These are phyloP conservation scores for Claviceps purpurea DNA, from an alignment of 2,329 filamentous ascomycete genomes.

Conservation along the genomic window DNA sequence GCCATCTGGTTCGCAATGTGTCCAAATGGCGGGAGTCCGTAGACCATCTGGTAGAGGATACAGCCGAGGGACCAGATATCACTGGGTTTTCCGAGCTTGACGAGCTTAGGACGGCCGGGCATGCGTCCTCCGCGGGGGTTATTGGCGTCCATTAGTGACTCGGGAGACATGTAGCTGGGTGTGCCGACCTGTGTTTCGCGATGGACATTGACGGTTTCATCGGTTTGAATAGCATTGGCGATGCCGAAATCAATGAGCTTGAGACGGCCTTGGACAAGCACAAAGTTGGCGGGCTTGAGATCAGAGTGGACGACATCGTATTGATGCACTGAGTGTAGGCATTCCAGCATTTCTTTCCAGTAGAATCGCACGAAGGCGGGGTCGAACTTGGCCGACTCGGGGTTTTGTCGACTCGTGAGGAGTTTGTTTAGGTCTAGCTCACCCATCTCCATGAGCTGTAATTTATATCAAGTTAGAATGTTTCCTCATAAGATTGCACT, in stretches of 20 bases:
- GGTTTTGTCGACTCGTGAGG: conserved; percentile 58
- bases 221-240: conserved; percentile 88
- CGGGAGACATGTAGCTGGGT: conserved; percentile 97
- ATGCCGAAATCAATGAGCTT: conserved; percentile 99
- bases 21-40: conserved; percentile 88
- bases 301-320: conserved; percentile 93
- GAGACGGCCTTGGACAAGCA: conserved; percentile 75
- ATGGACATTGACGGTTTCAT: conserved; percentile 94
- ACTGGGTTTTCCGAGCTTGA: conserved; percentile 91
- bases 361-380: conserved; percentile 89
- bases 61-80: conserved; percentile 95
- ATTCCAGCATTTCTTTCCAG: conserved; percentile 99
- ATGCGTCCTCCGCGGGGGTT: conserved; percentile 36
- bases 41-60: conserved; percentile 96
- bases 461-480: background rate
- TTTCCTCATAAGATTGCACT: background rate
- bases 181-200: conserved; percentile 91
- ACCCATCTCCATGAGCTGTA: conserved; percentile 87
- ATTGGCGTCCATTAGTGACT: conserved; percentile 82
- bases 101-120: conserved; percentile 50
- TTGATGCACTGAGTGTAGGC: conserved; percentile 76
- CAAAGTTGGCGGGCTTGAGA: conserved; percentile 93
- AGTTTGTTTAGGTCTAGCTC: conserved; percentile 87
- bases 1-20: conserved; percentile 82
- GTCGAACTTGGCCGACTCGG: conserved; percentile 65